Evolutionary conservation across 805 yeast genomes (phyloP).

Genomic region (Pichia scutulata): DNA sequence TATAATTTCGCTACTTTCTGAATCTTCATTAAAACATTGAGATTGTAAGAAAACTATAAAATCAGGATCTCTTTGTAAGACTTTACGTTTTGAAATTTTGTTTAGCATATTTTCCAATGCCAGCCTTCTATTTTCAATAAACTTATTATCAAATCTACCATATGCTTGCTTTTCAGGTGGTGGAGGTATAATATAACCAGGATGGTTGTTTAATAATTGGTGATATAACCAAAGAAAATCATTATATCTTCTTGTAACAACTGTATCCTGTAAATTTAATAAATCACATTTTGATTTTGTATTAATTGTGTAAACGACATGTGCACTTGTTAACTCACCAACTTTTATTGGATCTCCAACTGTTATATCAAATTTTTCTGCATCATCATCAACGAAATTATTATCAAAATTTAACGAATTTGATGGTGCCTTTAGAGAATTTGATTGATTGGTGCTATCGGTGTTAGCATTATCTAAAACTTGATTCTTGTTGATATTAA

Average conservation of each 20-base stretch:
- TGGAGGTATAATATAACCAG: conserved; percentile 89
- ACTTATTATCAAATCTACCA: conserved; percentile 85
- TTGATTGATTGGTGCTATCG: not conserved
- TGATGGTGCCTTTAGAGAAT: not conserved
- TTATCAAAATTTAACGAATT: not conserved
- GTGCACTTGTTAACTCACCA: conserved; percentile 83
- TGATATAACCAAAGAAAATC: conserved; percentile 94
- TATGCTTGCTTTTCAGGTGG: conserved; percentile 93
- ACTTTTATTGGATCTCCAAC: conserved; percentile 91
- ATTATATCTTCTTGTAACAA: conserved; percentile 77
- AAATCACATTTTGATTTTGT: conserved; percentile 45
- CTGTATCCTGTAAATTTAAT: conserved; percentile 31
- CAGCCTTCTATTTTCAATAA: conserved; percentile 76
- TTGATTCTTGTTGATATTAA: conserved; percentile 29
- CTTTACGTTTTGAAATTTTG: conserved; percentile 52
- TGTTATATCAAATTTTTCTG: conserved; percentile 45
- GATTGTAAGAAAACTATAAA: conserved; percentile 72
- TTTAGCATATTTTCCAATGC: conserved; percentile 81
- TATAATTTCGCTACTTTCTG: conserved; percentile 60
- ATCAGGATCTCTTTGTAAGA: conserved; percentile 64
- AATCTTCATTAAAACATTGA: conserved; percentile 57
- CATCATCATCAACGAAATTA: conserved; percentile 9
- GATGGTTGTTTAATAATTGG: conserved; percentile 77
- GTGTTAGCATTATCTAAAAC: not conserved
- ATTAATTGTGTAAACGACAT: conserved; percentile 76